Base-by-base conservation (phyloP, 2,329 filamentous ascomycete species). In the Sordariomycetes sp. region DNA sequence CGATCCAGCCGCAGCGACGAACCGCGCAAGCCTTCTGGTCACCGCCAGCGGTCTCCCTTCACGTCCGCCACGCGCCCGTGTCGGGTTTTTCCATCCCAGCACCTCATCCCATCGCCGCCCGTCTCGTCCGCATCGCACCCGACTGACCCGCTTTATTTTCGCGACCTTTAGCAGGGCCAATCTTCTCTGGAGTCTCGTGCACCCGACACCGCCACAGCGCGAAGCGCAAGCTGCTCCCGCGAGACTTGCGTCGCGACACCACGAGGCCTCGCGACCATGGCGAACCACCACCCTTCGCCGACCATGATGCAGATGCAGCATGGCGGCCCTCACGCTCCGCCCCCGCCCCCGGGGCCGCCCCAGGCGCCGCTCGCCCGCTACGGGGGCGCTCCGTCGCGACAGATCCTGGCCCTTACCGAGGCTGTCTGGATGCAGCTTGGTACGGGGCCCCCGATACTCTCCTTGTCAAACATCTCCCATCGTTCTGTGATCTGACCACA, bases 351-450 rank as follows among this genome's bases (percentile, higher is more conserved):
- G 72, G 69, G 80, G 65, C 68, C 74, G 60, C 69, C 74, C 60
- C 58, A 59, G 20, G 24, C 53, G 13, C 55, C 80, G 54, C 42
- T 39, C 8, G 55, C 45, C 8, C 55, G 55, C 13, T 56, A 56
- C n/a, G 54, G 34, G 12, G 17, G 28, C 3, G 55, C 55, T 10
- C 80, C 87, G 24, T 83, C 87, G 63, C 87, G 91, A 64, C 86
- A 89, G 67, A 82, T 96, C 56, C 78, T 83, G 6, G 76, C 82
- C 7, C 80, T 92, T 66, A 97, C 95, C 65, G 92, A 97, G 72
- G 79, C 80, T 54, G 85, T 95, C 57, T 97, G 92, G 92, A 80
- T 95, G 67, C 88, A 94, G 69, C 87, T 97, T 64, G 92, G 90
- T 96, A 85, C 62, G 84, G 71, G 39, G n/a, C 25, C 3, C 51